Percentiles rank a stretch among this genome's conserved stretches.
Evolutionary conservation across 768 basidiomycete species (phyloP).

Genomic region (Podaxis pistillaris): DNA sequence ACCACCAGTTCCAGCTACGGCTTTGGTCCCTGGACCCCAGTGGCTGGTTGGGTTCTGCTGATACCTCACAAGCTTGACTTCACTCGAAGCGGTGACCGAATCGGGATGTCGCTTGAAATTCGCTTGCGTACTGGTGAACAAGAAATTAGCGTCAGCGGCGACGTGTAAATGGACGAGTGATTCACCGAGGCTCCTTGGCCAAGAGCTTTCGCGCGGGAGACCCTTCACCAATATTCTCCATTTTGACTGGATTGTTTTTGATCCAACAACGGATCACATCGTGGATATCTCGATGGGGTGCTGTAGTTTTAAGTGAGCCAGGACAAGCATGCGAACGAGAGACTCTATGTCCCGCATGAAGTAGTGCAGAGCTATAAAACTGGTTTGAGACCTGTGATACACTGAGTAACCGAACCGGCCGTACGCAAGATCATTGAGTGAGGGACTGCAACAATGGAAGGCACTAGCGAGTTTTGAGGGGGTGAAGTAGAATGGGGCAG

Average conservation of each 20-base stretch:
- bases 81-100: conserved; percentile 55
- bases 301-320: conserved; percentile 91
- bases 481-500: conserved; percentile 83
- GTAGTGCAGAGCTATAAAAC: conserved; percentile 71
- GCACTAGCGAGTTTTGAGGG: conserved; percentile 74
- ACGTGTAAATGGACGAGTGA: neutral
- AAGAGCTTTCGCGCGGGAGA: conserved; percentile 73
- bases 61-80: conserved; percentile 81
- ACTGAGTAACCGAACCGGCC: neutral
- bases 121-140: conserved; percentile 47
- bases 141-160: neutral
- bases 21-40: conserved; percentile 88
- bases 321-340: conserved; percentile 90
- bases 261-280: conserved; percentile 88
- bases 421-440: conserved; percentile 73
- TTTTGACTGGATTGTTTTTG: conserved; percentile 76
- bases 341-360: conserved; percentile 80
- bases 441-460: conserved; percentile 80
- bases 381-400: conserved; percentile 1
- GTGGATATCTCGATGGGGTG: conserved; percentile 65
- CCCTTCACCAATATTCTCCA: conserved; percentile 74
- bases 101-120: conserved; percentile 76
- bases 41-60: conserved; percentile 88
- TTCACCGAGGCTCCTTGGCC: conserved; percentile 64
- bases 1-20: conserved; percentile 23